These are phyloP conservation scores for Exophiala dermatitidis DNA, from an alignment of 2,329 filamentous ascomycete genomes.

Conservation along the genomic window DNA sequence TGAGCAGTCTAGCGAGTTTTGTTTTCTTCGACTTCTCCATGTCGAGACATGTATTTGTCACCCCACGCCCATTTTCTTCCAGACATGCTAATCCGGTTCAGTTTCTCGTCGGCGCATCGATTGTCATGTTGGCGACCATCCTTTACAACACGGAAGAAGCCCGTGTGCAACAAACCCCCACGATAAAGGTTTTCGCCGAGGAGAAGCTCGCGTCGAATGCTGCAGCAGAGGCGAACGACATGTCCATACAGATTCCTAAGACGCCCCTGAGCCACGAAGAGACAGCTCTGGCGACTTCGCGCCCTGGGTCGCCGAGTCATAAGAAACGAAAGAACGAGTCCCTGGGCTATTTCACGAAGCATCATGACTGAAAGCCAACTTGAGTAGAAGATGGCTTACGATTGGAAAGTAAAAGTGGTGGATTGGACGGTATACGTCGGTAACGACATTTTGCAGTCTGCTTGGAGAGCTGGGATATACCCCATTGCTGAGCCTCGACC, in stretches of 20 bases:
- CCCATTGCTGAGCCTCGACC: too few species aligned
- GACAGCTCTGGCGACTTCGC: conserved; percentile 45
- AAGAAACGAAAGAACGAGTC: conserved; percentile 32
- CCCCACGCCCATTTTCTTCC: neutral
- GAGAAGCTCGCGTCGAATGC: conserved; percentile 64
- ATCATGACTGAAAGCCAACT: conserved; percentile 27
- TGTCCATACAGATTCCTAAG: conserved; percentile 40
- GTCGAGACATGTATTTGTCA: conserved; percentile 58
- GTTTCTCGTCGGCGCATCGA: conserved; percentile 72
- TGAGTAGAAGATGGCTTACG: conserved; percentile 20
- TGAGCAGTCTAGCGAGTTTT: conserved; percentile 79
- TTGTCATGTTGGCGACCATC: conserved; percentile 77
- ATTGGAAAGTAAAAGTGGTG: conserved; percentile 8
- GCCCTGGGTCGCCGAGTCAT: conserved; percentile 41
- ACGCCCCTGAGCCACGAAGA: conserved; percentile 44
- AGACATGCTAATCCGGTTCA: conserved; percentile 34
- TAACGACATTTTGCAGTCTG: neutral
- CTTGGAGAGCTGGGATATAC: neutral
- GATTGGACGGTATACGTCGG: neutral
- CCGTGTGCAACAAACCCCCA: conserved; percentile 48
- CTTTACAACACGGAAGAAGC: conserved; percentile 63
- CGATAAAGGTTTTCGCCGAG: conserved; percentile 58
- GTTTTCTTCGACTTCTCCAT: conserved; percentile 76
- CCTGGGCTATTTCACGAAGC: conserved; percentile 36
- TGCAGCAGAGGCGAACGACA: conserved; percentile 38